Evolutionary conservation across 495 filamentous ascomycete genomes (phyloP).

Genomic region (Neurospora discreta): DNA sequence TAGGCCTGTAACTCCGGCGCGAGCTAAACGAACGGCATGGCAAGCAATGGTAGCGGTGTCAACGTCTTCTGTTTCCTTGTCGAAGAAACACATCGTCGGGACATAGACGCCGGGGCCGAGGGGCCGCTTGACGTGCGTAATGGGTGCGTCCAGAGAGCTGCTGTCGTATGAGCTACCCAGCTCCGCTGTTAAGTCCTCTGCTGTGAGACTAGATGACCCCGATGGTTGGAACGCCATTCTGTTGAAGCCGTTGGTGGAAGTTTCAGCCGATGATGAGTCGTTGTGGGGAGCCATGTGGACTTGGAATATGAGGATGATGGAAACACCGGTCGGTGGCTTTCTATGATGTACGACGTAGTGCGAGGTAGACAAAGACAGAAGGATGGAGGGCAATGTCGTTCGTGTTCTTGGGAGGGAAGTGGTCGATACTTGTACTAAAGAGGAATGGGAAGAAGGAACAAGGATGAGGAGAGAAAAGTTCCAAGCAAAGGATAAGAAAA

Average conservation of each 20-base stretch:
- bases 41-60: slow-evolving; percentile 56
- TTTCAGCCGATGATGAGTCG: slow-evolving; percentile 38
- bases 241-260: slow-evolving; percentile 35
- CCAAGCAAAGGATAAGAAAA: background rate
- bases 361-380: background rate
- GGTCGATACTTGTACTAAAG: slow-evolving; percentile 23
- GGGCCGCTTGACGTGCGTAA: slow-evolving; percentile 41
- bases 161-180: slow-evolving; percentile 33
- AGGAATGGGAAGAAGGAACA: background rate
- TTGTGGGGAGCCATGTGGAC: slow-evolving; percentile 38
- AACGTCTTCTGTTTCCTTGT: slow-evolving; percentile 65
- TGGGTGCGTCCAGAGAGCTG: slow-evolving; percentile 25
- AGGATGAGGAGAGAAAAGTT: background rate
- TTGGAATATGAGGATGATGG: background rate
- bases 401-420: slow-evolving; percentile 3
- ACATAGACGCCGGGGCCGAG: slow-evolving; percentile 75
- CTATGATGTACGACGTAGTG: background rate
- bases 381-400: background rate
- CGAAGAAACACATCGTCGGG: slow-evolving; percentile 81
- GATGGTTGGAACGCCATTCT: slow-evolving; percentile 27
- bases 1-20: slow-evolving; percentile 67
- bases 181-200: slow-evolving; percentile 13
- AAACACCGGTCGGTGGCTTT: background rate
- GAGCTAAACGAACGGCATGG: slow-evolving; percentile 75
- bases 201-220: slow-evolving; percentile 24